Percentiles rank a stretch among this genome's conserved stretches.
phyloP scores from a whole-genome alignment of 345 rosid genomes.

The Zanthoxylum bungeanum region DNA sequence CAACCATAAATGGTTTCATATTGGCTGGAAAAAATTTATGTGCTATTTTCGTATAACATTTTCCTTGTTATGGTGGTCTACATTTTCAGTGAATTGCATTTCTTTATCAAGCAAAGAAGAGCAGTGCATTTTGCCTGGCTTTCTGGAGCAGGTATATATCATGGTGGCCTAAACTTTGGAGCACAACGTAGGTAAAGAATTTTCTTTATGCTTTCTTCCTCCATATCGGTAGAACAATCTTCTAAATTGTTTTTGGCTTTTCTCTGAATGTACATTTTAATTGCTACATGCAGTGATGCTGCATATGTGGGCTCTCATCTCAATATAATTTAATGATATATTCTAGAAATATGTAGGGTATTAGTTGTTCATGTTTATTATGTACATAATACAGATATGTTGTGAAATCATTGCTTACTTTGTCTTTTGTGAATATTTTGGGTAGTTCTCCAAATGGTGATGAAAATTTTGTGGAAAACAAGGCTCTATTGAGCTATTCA shows the following conservation, averaged over 20 bases:
- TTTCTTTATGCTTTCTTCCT: constrained; percentile 18
- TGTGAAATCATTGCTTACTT: constrained; percentile 9
- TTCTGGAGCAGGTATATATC: constrained; percentile 96
- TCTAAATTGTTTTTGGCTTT: constrained; percentile 10
- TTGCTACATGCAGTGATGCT: neutral
- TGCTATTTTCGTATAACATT: neutral
- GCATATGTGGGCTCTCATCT: neutral
- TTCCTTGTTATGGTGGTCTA: constrained; percentile 14
- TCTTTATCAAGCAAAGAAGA: constrained; percentile 96
- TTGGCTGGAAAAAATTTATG: neutral
- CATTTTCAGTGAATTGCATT: constrained; percentile 78
- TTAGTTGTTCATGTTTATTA: constrained; percentile 8
- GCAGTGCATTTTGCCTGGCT: constrained; percentile 99
- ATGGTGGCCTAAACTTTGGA: constrained; percentile 95
- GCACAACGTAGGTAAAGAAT: constrained; percentile 75
- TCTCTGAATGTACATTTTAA: neutral
- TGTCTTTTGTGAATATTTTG: constrained; percentile 22
- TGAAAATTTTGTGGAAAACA: constrained; percentile 96
- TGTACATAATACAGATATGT: neutral
- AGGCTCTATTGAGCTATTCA: constrained; percentile 82
- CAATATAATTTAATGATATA: neutral
- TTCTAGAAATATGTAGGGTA: neutral
- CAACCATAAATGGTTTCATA: neutral
- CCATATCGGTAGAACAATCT: constrained; percentile 17
- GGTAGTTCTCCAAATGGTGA: constrained; percentile 82